Base-by-base conservation (phyloP, 129 eudicot species). In the Sambucus nigra region DNA sequence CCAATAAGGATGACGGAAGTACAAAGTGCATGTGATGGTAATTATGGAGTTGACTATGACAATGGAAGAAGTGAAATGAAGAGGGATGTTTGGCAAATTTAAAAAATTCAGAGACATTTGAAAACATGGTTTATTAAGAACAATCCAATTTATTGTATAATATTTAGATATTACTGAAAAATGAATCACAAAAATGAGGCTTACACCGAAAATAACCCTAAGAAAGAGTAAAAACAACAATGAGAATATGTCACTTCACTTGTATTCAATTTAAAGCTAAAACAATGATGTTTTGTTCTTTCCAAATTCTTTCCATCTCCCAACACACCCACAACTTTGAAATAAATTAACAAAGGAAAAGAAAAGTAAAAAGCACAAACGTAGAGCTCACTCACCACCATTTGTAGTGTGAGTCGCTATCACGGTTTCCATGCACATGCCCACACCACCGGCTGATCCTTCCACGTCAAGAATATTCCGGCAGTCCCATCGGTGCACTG, bases 401-500 rank as follows among this genome's bases (percentile, higher is more conserved):
- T 39, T 71, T 64, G 28, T 19, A 50, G 78, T 66, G 78, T 59
- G 48, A 61, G 77, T 65, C 68, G n/a, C 39, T 66, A 69, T 73
- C 71, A 91, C 19, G 87, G 84, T 72, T 66, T 82, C 99, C 99
- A 92, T 66, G 95, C 95, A 71, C 95, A 81, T 9, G 99, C 94
- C 99, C 99, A 92, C 69, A 92, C 94, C 79, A 86, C 99, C 81
- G 95, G 76, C 70, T 77, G 89, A 55, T 86, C 99, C 69, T 81
- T 86, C 96, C 99, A 92, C 47, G 77, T 51, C 75, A 92, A 68
- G 79, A 79, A 92, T 55, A 92, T 77, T 63, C 99, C 99, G 87
- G 91, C 78, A 48, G 69, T 53, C 38, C 64, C 51, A 17, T 57
- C 51, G 0, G 76, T 25, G 41, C 80, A 57, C 69, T 66, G 75